Evolutionary conservation across 116 monocot species (phyloP).

Genomic region (Iris pallida): DNA sequence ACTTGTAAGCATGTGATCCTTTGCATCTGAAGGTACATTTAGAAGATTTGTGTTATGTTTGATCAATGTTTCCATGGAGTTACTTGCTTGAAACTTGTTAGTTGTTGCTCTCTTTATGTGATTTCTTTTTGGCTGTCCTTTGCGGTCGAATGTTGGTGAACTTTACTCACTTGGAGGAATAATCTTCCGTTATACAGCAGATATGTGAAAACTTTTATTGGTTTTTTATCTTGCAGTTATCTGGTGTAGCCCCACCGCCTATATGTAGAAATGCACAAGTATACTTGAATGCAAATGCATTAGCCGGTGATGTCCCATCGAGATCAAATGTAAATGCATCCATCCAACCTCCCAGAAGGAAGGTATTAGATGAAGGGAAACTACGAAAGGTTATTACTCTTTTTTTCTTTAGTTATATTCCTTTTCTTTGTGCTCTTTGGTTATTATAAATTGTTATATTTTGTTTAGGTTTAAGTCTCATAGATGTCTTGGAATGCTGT

Average conservation of each 20-base stretch:
- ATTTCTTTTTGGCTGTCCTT: too few relatives aligned
- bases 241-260: constrained; percentile 77
- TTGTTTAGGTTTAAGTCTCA: background rate
- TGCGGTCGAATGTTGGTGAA: too few relatives aligned
- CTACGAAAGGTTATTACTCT: constrained; percentile 60
- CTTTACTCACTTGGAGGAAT: too few relatives aligned
- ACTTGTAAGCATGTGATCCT: too few relatives aligned
- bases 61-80: too few relatives aligned
- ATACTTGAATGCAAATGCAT: constrained; percentile 44
- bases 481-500: too few relatives aligned
- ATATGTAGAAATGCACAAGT: constrained; percentile 60
- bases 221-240: constrained; percentile 41
- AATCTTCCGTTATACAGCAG: too few relatives aligned
- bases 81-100: too few relatives aligned
- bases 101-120: too few relatives aligned
- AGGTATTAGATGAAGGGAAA: constrained; percentile 89
- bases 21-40: too few relatives aligned
- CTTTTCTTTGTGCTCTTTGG: background rate
- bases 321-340: constrained; percentile 48
- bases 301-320: constrained; percentile 45
- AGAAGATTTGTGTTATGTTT: too few relatives aligned
- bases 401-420: background rate
- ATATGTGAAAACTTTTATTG: background rate
- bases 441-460: background rate
- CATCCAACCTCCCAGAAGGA: constrained; percentile 69